Evolutionary conservation across 345 rosid species (phyloP), one percentile per base, ranked within the genome.

Genomic region (Pistacia integerrima): DNA sequence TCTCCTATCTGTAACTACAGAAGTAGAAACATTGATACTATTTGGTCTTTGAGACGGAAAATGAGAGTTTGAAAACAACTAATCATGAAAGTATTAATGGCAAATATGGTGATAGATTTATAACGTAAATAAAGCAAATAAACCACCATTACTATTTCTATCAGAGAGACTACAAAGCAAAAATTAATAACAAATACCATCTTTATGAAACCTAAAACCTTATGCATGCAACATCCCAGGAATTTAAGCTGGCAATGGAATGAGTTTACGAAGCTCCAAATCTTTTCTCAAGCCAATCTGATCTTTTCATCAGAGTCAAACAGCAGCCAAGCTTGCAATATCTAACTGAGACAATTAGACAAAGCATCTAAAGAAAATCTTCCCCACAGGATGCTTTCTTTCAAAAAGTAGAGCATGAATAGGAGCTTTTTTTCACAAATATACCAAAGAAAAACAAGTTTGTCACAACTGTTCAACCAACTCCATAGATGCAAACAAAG

Each of bases 101-200:
- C 12, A 52, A 16, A 18, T 3, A 62, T 41, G 57, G 30, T 28
- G 11, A 33, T 51, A 48, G 9, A 73, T 20, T 36, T 20, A 48
- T 25, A 11, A 44, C 10, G 48, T 61, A 30, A 10, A 38, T 16
- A 64, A 79, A 63, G 28, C 35, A 63, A 66, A 59, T 14, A 64
- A 78, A 35, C 9, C 14, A 49, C 65, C 41, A 8, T 10, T 25
- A 69, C 51, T 11, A 18, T 17, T 5, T 55, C 48, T 36, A 41
- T 14, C 46, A 33, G 49, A 25, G 7, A n/a, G 16, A 3, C 9
- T 7, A 6, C 44, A 11, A 54, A 46, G 51, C 12, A 20, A 51
- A 67, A 51, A 68, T 74, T 58, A 44, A 67, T 22, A 72, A 18
- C 22, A 74, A 61, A 38, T 56, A 28, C 48, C 52, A 62, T 30